phyloP scores from a whole-genome alignment of 2,329 filamentous ascomycete species.

The Metarhizium guizhouense region DNA sequence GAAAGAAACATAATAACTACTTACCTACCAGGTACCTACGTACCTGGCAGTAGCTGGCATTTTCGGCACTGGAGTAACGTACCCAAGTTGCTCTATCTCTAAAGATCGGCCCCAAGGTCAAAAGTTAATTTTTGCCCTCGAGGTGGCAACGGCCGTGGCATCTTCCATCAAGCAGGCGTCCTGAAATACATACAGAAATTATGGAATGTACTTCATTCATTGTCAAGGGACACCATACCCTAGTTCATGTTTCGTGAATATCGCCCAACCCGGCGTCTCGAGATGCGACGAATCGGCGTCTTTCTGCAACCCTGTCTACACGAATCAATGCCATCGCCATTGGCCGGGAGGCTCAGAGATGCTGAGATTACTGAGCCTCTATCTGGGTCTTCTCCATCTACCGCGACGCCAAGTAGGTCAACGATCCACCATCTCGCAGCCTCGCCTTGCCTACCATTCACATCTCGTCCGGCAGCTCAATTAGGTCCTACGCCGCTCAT shows the following conservation, averaged over 20 bases:
- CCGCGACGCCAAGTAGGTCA: constrained; percentile 1
- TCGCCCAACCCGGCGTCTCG: neutral
- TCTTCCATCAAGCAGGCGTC: neutral
- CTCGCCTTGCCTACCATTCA: neutral
- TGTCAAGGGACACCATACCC: neutral
- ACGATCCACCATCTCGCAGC: constrained; percentile 4
- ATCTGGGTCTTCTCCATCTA: neutral
- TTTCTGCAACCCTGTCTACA: neutral
- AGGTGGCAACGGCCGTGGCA: neutral
- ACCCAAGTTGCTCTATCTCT: neutral
- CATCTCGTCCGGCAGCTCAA: neutral
- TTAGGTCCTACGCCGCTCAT: neutral
- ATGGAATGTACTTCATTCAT: neutral
- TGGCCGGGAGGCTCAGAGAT: neutral
- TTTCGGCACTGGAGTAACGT: neutral
- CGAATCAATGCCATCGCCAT: neutral
- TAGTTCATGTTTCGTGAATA: neutral
- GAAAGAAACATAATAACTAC: too few relatives aligned
- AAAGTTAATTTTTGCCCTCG: neutral
- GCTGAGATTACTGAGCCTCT: neutral
- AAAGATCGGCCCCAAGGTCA: neutral
- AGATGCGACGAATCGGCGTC: constrained; percentile 1
- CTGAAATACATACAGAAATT: neutral
- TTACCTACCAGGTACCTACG: too few relatives aligned
- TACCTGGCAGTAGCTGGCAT: too few relatives aligned